Evolutionary conservation across 140 eudicot genomes (phyloP).

Genomic region (Erigeron philadelphicus): DNA sequence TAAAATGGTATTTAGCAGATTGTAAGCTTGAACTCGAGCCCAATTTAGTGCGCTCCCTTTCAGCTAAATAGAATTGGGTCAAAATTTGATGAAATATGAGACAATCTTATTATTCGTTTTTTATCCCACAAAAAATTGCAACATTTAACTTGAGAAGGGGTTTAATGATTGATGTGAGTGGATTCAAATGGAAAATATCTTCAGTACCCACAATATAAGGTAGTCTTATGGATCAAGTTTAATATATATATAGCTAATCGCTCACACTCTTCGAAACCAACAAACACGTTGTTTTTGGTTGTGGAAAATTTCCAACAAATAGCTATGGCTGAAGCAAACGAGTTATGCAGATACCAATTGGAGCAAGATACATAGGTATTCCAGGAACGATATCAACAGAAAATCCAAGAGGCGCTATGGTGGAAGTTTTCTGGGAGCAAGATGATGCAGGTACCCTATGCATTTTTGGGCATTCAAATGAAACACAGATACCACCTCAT

Average conservation of each 20-base stretch:
- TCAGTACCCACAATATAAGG: too few species aligned
- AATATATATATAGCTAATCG: too few species aligned
- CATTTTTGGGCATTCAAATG: conserved; percentile 65
- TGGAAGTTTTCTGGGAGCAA: conserved; percentile 84
- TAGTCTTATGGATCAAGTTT: too few species aligned
- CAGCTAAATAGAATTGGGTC: background rate
- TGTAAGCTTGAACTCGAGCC: background rate
- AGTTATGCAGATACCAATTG: conserved; percentile 68
- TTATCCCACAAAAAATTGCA: too few species aligned
- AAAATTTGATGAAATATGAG: background rate
- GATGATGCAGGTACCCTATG: conserved; percentile 78
- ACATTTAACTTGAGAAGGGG: too few species aligned
- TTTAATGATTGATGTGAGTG: too few species aligned
- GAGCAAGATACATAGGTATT: conserved; percentile 75
- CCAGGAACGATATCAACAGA: conserved; percentile 72
- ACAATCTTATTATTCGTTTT: too few species aligned
- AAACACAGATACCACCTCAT: conserved; percentile 57
- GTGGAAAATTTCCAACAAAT: too few species aligned
- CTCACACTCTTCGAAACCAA: too few species aligned
- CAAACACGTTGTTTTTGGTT: too few species aligned
- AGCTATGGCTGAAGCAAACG: background rate
- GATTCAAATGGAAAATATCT: too few species aligned
- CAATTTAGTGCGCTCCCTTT: background rate
- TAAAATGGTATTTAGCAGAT: background rate
- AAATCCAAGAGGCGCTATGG: conserved; percentile 77